These are phyloP conservation scores for Monosporascus sp. DNA, from an alignment of 2,329 filamentous ascomycete genomes.

Conservation along the genomic window DNA sequence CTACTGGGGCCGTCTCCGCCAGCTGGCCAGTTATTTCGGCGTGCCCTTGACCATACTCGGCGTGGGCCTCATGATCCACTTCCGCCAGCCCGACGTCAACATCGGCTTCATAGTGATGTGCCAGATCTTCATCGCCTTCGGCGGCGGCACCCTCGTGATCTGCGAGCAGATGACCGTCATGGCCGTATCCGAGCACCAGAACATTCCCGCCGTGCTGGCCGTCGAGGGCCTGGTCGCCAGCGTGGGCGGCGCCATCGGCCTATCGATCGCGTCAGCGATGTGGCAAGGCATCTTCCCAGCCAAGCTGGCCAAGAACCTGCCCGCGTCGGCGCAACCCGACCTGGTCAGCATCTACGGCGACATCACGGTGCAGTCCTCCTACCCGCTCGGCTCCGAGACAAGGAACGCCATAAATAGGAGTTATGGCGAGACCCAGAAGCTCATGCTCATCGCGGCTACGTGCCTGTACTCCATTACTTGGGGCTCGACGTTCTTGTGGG, in stretches of 20 bases:
- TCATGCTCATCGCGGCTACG: constrained; percentile 38
- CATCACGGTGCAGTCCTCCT: constrained; percentile 45
- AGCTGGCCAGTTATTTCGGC: constrained; percentile 28
- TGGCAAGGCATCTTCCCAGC: constrained; percentile 53
- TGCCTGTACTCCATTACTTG: constrained; percentile 27
- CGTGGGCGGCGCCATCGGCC: constrained; percentile 54
- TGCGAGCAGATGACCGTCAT: constrained; percentile 55
- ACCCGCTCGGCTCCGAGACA: constrained; percentile 41
- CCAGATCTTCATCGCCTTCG: constrained; percentile 52
- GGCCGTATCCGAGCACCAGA: constrained; percentile 51
- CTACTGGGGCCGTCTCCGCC: constrained; percentile 43
- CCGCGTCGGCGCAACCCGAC: constrained; percentile 32
- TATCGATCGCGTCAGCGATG: constrained; percentile 54
- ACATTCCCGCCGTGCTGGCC: constrained; percentile 53
- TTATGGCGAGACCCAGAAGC: constrained; percentile 43
- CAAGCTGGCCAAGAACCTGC: constrained; percentile 44
- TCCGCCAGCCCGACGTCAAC: constrained; percentile 44
- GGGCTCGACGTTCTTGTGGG: constrained; percentile 35
- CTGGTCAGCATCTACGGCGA: constrained; percentile 45
- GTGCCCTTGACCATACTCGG: constrained; percentile 46
- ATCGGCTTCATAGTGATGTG: constrained; percentile 53
- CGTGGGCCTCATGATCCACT: constrained; percentile 51
- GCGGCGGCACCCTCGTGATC: constrained; percentile 53
- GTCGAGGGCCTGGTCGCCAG: constrained; percentile 53
- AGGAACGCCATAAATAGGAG: constrained; percentile 49